Conservation (phyloP, 345 rosid species). For the Melaleuca alternifolia region DNA sequence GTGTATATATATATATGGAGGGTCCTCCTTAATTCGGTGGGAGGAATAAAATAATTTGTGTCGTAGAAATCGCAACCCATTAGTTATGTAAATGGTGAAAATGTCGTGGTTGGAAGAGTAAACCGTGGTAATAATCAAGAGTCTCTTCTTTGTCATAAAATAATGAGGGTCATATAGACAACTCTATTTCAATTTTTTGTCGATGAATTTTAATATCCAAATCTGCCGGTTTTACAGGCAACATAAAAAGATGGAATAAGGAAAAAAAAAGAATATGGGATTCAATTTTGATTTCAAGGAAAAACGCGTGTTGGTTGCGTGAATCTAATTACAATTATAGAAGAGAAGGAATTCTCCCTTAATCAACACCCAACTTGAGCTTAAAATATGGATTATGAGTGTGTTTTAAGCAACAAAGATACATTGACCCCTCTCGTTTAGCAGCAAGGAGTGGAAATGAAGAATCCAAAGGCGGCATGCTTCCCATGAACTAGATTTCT, state of each 20-base stretch:
- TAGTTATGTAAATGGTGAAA: neutral
- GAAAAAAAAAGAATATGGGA: neutral
- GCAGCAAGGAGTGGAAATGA: neutral
- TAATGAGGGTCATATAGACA: rapidly evolving
- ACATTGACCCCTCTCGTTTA: neutral
- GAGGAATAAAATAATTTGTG: neutral
- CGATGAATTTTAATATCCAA: neutral
- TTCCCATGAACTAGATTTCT: neutral
- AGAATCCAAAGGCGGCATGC: neutral
- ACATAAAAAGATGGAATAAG: neutral
- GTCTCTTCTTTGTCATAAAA: neutral
- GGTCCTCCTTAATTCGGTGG: neutral
- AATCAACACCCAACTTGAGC: neutral
- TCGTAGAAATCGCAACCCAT: rapidly evolving
- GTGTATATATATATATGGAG: neutral
- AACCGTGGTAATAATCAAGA: neutral
- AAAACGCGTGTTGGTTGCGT: neutral
- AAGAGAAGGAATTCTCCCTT: neutral
- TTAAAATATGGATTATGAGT: neutral
- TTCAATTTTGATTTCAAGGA: neutral
- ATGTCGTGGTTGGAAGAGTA: neutral
- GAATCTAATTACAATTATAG: neutral
- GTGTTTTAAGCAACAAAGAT: neutral
- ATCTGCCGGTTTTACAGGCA: neutral
- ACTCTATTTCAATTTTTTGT: neutral